phyloP scores from a whole-genome alignment of 306 rosid species.

The Carpinus viminea region DNA sequence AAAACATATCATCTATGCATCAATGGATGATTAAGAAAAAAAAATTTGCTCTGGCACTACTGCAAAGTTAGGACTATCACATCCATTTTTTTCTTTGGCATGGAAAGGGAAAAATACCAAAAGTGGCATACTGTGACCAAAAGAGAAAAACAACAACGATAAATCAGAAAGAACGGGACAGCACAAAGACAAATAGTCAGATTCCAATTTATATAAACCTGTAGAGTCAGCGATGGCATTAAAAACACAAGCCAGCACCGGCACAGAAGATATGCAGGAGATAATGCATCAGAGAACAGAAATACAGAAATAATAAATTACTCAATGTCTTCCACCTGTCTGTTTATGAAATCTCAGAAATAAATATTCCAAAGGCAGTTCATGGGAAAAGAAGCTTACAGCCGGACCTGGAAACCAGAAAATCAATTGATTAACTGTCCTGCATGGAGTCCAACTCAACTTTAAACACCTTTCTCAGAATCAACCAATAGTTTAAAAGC shows the following conservation, averaged over 20 bases:
- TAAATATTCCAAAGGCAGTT: background rate
- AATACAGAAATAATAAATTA: background rate
- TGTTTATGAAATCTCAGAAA: background rate
- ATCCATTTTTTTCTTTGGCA: background rate
- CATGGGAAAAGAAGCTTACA: background rate
- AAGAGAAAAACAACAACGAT: background rate
- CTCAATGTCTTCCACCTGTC: background rate
- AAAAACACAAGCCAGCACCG: background rate
- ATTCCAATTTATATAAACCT: background rate
- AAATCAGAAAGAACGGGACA: background rate
- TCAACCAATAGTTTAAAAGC: background rate
- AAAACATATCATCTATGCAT: background rate
- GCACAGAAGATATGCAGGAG: background rate
- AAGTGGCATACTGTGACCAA: background rate
- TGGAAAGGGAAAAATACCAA: background rate
- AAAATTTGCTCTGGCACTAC: background rate
- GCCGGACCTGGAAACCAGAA: background rate
- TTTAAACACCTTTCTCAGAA: background rate
- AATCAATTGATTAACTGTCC: background rate
- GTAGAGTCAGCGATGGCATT: background rate
- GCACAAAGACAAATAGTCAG: background rate
- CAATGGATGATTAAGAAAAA: background rate
- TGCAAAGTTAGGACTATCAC: background rate
- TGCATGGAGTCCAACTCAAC: background rate
- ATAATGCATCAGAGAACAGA: background rate